Percentiles rank a stretch among this genome's conserved stretches.
These are phyloP conservation scores for Solioccasus polychromus DNA, from an alignment of 768 basidiomycete species.

Conservation along the genomic window DNA sequence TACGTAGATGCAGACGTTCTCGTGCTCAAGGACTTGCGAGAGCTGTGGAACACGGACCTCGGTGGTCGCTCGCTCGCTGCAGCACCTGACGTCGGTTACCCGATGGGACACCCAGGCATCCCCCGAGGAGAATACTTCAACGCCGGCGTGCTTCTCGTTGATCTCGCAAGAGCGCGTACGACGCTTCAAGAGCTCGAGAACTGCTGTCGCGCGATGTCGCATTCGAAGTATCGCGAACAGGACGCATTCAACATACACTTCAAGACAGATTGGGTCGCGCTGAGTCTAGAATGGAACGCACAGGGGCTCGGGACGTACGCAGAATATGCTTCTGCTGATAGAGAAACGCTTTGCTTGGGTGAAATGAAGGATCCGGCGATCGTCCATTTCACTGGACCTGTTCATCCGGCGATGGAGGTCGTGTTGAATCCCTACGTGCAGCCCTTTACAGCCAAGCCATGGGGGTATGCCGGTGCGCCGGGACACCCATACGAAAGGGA, in stretches of 20 bases:
- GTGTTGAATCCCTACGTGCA: slow-evolving; percentile 52
- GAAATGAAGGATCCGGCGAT: slow-evolving; percentile 42
- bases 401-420: slow-evolving; percentile 42
- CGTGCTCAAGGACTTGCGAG: slow-evolving; percentile 37
- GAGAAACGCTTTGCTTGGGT: slow-evolving; percentile 31
- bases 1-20: slow-evolving; percentile 56
- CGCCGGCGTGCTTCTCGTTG: slow-evolving; percentile 51
- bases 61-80: slow-evolving; percentile 43
- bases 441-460: slow-evolving; percentile 53
- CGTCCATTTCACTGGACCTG: slow-evolving; percentile 59
- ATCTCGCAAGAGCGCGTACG: slow-evolving; percentile 40
- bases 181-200: slow-evolving; percentile 25
- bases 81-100: slow-evolving; percentile 46
- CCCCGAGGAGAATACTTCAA: slow-evolving; percentile 46
- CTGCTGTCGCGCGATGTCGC: slow-evolving; percentile 24
- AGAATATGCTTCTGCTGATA: slow-evolving; percentile 30
- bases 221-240: slow-evolving; percentile 42
- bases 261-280: slow-evolving; percentile 37
- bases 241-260: slow-evolving; percentile 51
- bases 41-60: slow-evolving; percentile 47
- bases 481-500: slow-evolving; percentile 46
- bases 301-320: slow-evolving; percentile 58
- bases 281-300: slow-evolving; percentile 51
- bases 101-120: slow-evolving; percentile 42
- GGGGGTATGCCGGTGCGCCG: slow-evolving; percentile 54